These are phyloP conservation scores for Ophiocordyceps polyrhachis-furcata DNA, from an alignment of 2,329 filamentous ascomycete species.

Conservation along the genomic window DNA sequence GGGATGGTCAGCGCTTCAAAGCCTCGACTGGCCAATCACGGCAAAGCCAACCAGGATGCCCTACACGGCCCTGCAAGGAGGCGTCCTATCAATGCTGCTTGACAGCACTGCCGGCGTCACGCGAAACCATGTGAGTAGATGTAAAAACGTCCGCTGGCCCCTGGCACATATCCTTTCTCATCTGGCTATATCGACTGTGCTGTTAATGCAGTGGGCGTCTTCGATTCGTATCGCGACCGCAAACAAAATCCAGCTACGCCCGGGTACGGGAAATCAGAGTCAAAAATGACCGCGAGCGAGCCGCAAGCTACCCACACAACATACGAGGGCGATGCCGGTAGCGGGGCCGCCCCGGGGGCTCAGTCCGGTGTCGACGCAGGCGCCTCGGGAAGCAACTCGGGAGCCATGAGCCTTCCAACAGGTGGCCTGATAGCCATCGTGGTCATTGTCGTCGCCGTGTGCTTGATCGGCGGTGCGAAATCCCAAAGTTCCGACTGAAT, in stretches of 20 bases:
- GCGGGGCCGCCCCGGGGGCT: conserved; percentile 15
- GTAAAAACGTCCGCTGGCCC: not conserved
- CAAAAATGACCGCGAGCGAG: conserved; percentile 18
- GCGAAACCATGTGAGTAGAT: not conserved
- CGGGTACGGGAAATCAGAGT: conserved; percentile 14
- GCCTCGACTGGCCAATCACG: conserved; percentile 10
- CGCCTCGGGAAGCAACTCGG: conserved; percentile 41
- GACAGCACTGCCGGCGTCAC: conserved; percentile 6
- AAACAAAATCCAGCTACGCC: not conserved
- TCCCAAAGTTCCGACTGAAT: not conserved
- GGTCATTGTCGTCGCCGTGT: conserved; percentile 47
- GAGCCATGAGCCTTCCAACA: conserved; percentile 42
- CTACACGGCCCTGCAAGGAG: not conserved
- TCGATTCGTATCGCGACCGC: not conserved
- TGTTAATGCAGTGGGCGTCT: not conserved
- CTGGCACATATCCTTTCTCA: not conserved
- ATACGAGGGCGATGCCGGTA: conserved; percentile 12
- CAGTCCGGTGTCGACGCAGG: conserved; percentile 37
- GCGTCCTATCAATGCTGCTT: not conserved
- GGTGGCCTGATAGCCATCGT: conserved; percentile 59
- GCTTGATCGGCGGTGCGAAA: conserved; percentile 48
- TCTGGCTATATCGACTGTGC: not conserved
- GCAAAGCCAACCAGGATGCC: not conserved
- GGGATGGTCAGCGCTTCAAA: conserved; percentile 12
- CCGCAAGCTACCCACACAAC: conserved; percentile 22